Evolutionary conservation across 139 green algal genomes (phyloP).

Genomic region (Chlorella sorokiniana): DNA sequence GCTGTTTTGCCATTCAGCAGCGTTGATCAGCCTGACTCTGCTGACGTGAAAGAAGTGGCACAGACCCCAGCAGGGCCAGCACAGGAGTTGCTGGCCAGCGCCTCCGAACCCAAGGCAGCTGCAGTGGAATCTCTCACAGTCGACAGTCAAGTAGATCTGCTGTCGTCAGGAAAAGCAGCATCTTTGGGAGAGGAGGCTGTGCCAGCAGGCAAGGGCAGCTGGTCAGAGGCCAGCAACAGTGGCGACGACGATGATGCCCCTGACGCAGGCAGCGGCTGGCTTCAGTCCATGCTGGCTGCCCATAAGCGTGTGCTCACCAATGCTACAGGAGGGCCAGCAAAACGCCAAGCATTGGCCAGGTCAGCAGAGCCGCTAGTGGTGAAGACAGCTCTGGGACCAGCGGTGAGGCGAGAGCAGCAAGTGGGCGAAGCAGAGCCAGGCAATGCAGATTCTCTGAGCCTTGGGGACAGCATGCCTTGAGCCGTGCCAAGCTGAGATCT

Average conservation of each 20-base stretch:
- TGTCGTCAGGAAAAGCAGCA: too few species aligned
- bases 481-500: neutral
- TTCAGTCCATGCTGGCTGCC: slow-evolving; percentile 8
- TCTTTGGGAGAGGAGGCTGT: neutral
- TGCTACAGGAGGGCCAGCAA: too few species aligned
- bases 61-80: neutral
- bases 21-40: neutral
- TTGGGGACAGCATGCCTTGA: neutral
- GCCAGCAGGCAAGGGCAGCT: neutral
- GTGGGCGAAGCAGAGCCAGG: neutral
- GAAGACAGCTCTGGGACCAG: too few species aligned
- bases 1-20: neutral
- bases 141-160: too few species aligned
- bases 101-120: neutral
- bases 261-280: neutral
- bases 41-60: too few species aligned
- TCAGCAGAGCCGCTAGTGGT: too few species aligned
- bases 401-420: too few species aligned
- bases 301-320: neutral
- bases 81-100: neutral
- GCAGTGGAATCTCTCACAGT: too few species aligned
- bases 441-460: slow-evolving; percentile 15
- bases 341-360: too few species aligned
- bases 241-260: neutral
- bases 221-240: slow-evolving; percentile 18